Percentiles rank a stretch among this genome's conserved stretches.
Conservation (phyloP, 2,329 filamentous ascomycete genomes). For the Phyllosticta citrichinensis region DNA sequence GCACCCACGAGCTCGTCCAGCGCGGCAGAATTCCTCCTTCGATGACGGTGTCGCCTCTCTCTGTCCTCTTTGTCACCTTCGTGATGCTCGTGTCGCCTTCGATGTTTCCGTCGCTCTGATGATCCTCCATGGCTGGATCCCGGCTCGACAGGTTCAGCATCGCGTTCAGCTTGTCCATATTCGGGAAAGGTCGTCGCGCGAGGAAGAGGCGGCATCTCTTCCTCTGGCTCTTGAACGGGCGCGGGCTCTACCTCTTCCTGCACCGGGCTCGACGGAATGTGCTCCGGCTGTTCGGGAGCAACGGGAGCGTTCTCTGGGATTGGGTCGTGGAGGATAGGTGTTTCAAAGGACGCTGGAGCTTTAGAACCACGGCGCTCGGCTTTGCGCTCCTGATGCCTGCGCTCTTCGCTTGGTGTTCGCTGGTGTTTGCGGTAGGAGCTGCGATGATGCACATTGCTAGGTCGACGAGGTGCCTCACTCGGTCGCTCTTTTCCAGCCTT, state of each 20-base stretch:
- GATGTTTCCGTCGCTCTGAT: neutral
- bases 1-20: neutral
- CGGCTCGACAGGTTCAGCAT: neutral
- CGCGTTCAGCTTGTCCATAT: neutral
- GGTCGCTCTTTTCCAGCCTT: neutral
- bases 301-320: neutral
- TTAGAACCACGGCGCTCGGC: constrained; percentile 3
- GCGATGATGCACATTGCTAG: neutral
- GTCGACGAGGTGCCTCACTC: neutral
- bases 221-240: neutral
- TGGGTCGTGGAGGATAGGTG: neutral
- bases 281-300: neutral
- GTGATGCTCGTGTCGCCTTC: neutral
- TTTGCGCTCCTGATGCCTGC: constrained; percentile 1
- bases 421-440: neutral
- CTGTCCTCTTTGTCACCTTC: neutral
- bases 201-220: neutral
- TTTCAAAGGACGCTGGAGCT: neutral
- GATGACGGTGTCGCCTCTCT: neutral
- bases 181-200: neutral
- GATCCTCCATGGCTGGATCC: neutral
- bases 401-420: constrained; percentile 1
- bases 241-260: neutral
- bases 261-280: neutral
- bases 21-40: neutral